Conservation (phyloP, 331 rosid species). For the Malus hybrid region DNA sequence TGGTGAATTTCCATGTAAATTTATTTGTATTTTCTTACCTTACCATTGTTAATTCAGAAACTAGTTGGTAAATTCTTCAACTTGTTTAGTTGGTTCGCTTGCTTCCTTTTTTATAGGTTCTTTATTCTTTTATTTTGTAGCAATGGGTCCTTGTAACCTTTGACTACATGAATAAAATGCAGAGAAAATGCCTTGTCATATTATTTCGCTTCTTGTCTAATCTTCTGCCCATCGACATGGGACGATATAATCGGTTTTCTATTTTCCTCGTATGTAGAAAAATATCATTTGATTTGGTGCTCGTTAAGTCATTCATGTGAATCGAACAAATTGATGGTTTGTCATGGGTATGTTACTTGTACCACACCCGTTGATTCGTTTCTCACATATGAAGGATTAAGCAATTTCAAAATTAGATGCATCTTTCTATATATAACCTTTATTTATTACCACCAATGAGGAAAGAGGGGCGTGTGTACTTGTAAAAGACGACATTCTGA, state of each 20-base stretch:
- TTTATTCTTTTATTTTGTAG: not conserved
- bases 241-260: not conserved
- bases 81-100: constrained; percentile 6
- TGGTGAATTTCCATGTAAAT: constrained; percentile 44
- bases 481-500: not conserved
- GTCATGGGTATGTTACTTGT: too few species aligned
- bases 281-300: not conserved
- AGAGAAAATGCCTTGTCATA: not conserved
- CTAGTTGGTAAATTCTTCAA: constrained; percentile 21
- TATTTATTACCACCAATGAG: not conserved
- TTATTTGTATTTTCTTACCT: constrained; percentile 9
- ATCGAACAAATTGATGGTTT: too few species aligned
- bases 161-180: not conserved
- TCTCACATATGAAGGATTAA: too few species aligned
- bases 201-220: not conserved
- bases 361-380: too few species aligned
- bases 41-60: constrained; percentile 2
- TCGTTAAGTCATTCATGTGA: not conserved
- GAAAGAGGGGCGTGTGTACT: not conserved
- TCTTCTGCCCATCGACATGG: not conserved
- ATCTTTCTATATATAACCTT: too few species aligned
- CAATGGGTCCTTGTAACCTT: not conserved
- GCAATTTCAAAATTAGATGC: too few species aligned
- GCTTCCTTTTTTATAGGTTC: not conserved
- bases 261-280: too few species aligned